Base-by-base conservation (phyloP, 345 rosid genomes). In the Viola odorata region DNA sequence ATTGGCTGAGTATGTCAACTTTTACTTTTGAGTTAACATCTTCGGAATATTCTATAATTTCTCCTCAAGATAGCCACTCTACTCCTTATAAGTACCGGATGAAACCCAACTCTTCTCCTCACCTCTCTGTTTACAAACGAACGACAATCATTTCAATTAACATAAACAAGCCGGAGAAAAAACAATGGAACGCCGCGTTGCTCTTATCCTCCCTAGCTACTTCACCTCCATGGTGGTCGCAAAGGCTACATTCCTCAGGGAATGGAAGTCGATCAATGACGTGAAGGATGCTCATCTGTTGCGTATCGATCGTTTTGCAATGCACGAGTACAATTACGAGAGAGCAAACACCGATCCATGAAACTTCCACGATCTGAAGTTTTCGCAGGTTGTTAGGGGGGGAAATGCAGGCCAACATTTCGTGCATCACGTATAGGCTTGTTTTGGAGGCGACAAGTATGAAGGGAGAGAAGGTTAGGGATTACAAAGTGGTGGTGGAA, bases 231-330 rank as follows among this genome's bases (percentile, higher is more conserved):
- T 56, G 0, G 71, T 37, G 54, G 57, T 36, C 2, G 51, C 16
- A 6, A 54, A 9, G 4, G 78, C 13, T 16, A 16, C 53, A 9
- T 41, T 66, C 39, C 4, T 40, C 3, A 86, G 88, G 0, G 80
- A 81, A 0, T 87, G 88, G 88, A 42, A 9, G 53, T 83, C 90
- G 37, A 84, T 87, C 50, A 62, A 55, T 67, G 41, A 82, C 61
- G 41, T 62, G 1, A 70, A 47, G 3, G 86, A 81, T 15, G 66
- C 77, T 17, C 76, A 82, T 56, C 78, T 87, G 49, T 54, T 16
- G 23, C 82, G 78, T 69, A 68, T 87, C 45, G 95, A 73, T 0
- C 41, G 73, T 39, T 82, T 75, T 50, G 84, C 91, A 7, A 81
- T 87, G 37, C 7, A 65, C 47, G 78, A 78, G 55, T 32, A 81